A percentile compares a stretch with the other conserved stretches of the same genome.
These are phyloP conservation scores for Diaporthe eres DNA, from an alignment of 2,329 filamentous ascomycete genomes.

Conservation along the genomic window DNA sequence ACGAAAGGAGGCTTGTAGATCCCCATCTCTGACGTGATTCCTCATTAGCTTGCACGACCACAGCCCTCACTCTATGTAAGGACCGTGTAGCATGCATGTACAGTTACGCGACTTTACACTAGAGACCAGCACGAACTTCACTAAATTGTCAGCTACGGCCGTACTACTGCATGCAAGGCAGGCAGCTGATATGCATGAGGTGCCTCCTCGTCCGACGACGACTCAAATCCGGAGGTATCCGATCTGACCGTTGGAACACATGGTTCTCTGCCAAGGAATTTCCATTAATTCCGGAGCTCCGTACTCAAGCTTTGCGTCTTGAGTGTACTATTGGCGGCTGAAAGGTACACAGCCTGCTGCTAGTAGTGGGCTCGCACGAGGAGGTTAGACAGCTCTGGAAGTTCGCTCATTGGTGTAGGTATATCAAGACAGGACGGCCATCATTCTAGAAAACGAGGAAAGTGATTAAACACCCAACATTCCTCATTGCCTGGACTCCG, in stretches of 20 bases:
- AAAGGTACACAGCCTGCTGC: neutral
- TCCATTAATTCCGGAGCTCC: neutral
- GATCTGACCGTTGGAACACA: neutral
- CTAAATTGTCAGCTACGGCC: neutral
- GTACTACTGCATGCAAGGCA: neutral
- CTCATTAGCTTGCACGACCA: neutral
- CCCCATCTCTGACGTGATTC: neutral
- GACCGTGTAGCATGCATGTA: neutral
- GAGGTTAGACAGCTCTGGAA: no score
- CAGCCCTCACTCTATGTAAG: neutral
- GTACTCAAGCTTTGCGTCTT: neutral
- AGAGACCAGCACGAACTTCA: neutral
- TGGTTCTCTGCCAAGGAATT: neutral
- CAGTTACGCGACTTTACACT: neutral
- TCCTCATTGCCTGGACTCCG: neutral
- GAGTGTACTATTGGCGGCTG: neutral
- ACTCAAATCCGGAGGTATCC: neutral
- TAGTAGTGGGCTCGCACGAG: neutral
- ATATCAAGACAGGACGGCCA: neutral
- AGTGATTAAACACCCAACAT: accelerated
- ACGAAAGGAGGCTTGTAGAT: neutral
- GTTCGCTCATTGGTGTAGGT: no score
- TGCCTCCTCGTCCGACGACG: neutral
- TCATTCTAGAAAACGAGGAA: no score
- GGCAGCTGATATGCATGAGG: neutral